These are phyloP conservation scores for Musa itinerans DNA, from an alignment of 176 grass and related monocot genomes.

Conservation along the genomic window DNA sequence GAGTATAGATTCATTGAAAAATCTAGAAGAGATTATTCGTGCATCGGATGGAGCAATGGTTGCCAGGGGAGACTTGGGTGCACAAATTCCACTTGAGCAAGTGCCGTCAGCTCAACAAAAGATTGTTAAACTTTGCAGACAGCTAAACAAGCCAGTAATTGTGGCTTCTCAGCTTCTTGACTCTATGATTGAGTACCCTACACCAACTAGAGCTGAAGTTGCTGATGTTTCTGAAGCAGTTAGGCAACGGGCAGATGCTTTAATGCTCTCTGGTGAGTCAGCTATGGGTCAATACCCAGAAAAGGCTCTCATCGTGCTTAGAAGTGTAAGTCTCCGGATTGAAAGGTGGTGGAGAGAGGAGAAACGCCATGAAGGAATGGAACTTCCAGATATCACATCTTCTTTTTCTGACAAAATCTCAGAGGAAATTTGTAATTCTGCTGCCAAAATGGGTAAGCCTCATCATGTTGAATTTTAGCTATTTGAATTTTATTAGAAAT, in stretches of 20 bases:
- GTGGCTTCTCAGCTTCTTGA: conserved; percentile 94
- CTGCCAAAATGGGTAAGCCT: conserved; percentile 85
- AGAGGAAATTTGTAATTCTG: conserved; percentile 94
- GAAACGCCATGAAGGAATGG: conserved; percentile 62
- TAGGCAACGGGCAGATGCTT: conserved; percentile 73
- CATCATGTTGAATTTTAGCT: background rate
- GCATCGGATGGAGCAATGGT: conserved; percentile 93
- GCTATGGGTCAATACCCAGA: conserved; percentile 94
- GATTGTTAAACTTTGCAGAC: conserved; percentile 78
- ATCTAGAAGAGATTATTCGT: conserved; percentile 80
- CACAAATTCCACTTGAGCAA: conserved; percentile 90
- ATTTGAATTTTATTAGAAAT: background rate
- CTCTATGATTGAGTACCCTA: conserved; percentile 95
- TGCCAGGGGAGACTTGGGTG: conserved; percentile 89
- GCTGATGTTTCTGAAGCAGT: conserved; percentile 96
- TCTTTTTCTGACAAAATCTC: conserved; percentile 86
- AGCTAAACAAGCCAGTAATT: conserved; percentile 95
- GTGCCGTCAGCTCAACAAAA: conserved; percentile 80
- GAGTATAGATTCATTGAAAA: conserved; percentile 85
- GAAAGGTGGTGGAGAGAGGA: conserved; percentile 96
- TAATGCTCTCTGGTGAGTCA: conserved; percentile 96
- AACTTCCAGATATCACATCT: conserved; percentile 55
- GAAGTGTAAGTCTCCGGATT: conserved; percentile 79
- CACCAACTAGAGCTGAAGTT: conserved; percentile 86
- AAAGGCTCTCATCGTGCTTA: conserved; percentile 77